phyloP scores from a whole-genome alignment of 108 stramenopile species.

The Mediolabrus comicus region DNA sequence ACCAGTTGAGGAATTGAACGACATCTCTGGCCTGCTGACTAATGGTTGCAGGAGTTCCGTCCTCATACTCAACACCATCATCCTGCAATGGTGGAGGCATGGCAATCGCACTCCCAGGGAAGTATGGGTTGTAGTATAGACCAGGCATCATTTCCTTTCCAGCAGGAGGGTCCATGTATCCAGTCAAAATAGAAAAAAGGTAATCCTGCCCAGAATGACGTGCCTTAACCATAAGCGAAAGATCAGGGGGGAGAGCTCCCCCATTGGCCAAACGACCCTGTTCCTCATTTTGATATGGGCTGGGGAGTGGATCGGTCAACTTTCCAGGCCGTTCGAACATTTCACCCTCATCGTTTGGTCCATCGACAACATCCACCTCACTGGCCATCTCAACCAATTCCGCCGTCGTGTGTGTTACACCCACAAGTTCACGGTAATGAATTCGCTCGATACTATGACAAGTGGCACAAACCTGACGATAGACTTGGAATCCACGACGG shows the following conservation, averaged over 20 bases:
- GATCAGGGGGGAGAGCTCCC: slow-evolving; percentile 98
- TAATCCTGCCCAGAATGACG: slow-evolving; percentile 97
- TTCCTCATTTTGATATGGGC: slow-evolving; percentile 96
- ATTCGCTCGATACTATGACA: slow-evolving; percentile 93
- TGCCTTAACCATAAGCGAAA: slow-evolving; percentile 98
- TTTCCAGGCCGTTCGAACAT: slow-evolving; percentile 99
- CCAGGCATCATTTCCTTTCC: slow-evolving; percentile 96
- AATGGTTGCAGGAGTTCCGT: slow-evolving; percentile 96
- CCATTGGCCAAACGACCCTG: slow-evolving; percentile 95
- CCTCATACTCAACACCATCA: slow-evolving; percentile 96
- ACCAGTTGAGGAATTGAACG: slow-evolving; percentile 85
- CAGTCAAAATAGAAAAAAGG: slow-evolving; percentile 93
- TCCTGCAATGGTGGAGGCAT: slow-evolving; percentile 98
- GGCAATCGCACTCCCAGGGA: slow-evolving; percentile 97
- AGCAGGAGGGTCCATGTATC: slow-evolving; percentile 94
- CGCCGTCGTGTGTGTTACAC: slow-evolving; percentile 93
- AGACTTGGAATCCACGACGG: slow-evolving; percentile 99
- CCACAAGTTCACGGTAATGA: slow-evolving; percentile 97
- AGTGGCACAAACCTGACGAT: slow-evolving; percentile 97
- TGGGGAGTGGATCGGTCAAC: slow-evolving; percentile 90
- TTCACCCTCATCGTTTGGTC: slow-evolving; percentile 97
- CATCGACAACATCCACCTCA: slow-evolving; percentile 95
- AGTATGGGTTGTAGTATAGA: slow-evolving; percentile 95
- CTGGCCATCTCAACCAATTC: slow-evolving; percentile 90
- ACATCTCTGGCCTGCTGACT: slow-evolving; percentile 93